Conservation (phyloP, 2,329 filamentous ascomycete genomes). For the Hortaea sp. region DNA sequence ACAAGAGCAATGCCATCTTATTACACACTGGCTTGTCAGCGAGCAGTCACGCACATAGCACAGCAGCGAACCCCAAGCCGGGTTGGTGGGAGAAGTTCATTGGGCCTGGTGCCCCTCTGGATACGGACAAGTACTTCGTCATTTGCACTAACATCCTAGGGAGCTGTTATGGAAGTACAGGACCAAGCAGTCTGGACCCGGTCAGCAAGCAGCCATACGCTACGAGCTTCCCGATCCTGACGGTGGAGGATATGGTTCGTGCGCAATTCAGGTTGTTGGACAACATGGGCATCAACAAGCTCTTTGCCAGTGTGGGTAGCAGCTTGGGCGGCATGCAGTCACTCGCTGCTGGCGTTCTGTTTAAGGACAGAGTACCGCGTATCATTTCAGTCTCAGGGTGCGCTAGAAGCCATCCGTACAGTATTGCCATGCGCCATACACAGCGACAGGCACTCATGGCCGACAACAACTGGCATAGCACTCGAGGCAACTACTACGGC, state of each 20-base stretch:
- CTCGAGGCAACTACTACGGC: slow-evolving; percentile 79
- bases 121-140: slow-evolving; percentile 85
- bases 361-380: slow-evolving; percentile 68
- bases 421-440: slow-evolving; percentile 96
- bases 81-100: slow-evolving; percentile 99
- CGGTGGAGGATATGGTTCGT: slow-evolving; percentile 94
- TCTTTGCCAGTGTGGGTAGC: slow-evolving; percentile 87
- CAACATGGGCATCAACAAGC: slow-evolving; percentile 59
- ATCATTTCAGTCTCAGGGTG: slow-evolving; percentile 89
- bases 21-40: slow-evolving; percentile 90
- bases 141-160: slow-evolving; percentile 96
- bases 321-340: slow-evolving; percentile 99
- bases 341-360: slow-evolving; percentile 74
- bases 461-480: slow-evolving; percentile 77
- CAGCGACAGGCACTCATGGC: slow-evolving; percentile 98
- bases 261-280: slow-evolving; percentile 89
- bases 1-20: slow-evolving; percentile 80
- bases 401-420: slow-evolving; percentile 90
- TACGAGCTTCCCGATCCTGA: slow-evolving; percentile 89
- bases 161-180: slow-evolving; percentile 91
- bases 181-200: slow-evolving; percentile 78
- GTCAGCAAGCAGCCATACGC: slow-evolving; percentile 82
- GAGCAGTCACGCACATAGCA: slow-evolving; percentile 94
- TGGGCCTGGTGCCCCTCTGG: slow-evolving; percentile 70
- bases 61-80: slow-evolving; percentile 70